Conservation (phyloP, 2,329 filamentous ascomycete species). For the Curvularia hawaiiensis region DNA sequence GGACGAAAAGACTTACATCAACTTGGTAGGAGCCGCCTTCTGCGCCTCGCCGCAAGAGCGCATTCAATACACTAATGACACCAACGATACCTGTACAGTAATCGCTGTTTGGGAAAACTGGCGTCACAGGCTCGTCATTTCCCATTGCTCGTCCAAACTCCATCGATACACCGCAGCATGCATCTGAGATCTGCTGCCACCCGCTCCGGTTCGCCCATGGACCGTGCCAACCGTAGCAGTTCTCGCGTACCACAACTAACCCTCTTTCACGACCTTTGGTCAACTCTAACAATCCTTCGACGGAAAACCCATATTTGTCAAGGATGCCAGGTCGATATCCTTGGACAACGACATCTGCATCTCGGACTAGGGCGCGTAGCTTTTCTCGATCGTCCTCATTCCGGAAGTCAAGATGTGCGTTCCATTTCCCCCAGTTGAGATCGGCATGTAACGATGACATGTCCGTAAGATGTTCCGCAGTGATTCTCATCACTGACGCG, state of each 20-base stretch:
- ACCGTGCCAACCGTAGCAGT: constrained; percentile 61
- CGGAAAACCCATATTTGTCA: constrained; percentile 54
- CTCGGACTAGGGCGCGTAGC: constrained; percentile 50
- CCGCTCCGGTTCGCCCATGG: constrained; percentile 54
- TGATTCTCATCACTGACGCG: constrained; percentile 55
- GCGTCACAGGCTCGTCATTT: constrained; percentile 52
- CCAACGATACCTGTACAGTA: constrained; percentile 54
- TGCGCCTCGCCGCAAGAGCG: constrained; percentile 48
- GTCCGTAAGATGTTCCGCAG: constrained; percentile 49
- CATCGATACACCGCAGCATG: constrained; percentile 52
- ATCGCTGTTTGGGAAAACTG: constrained; percentile 53
- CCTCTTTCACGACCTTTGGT: constrained; percentile 50
- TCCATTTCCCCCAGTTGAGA: constrained; percentile 59
- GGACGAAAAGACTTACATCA: constrained; percentile 44
- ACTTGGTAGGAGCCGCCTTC: constrained; percentile 50
- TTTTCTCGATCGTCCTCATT: constrained; percentile 46
- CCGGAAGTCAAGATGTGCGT: constrained; percentile 51
- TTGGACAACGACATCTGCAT: constrained; percentile 58
- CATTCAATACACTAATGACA: constrained; percentile 49
- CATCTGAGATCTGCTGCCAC: constrained; percentile 61
- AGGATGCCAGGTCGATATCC: constrained; percentile 57
- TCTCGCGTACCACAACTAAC: constrained; percentile 57
- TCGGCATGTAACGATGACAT: constrained; percentile 52
- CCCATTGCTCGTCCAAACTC: constrained; percentile 56
- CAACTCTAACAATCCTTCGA: constrained; percentile 50